These are phyloP conservation scores for Ogataea philodendri DNA, from an alignment of 805 yeast genomes.

Conservation along the genomic window DNA sequence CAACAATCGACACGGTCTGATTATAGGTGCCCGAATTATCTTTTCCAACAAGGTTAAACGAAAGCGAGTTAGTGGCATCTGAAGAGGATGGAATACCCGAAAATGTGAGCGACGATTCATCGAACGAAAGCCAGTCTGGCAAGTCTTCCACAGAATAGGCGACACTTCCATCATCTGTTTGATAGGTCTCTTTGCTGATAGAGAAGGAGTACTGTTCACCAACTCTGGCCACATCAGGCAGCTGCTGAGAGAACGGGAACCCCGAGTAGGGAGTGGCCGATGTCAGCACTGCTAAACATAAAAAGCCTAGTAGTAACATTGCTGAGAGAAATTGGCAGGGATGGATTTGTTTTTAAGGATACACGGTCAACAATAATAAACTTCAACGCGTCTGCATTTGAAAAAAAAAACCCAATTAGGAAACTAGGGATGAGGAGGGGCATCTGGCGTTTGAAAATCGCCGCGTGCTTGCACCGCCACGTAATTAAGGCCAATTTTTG, in stretches of 20 bases:
- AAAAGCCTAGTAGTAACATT: constrained; percentile 10
- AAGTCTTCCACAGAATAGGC: constrained; percentile 53
- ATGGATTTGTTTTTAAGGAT: constrained; percentile 8
- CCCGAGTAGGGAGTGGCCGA: constrained; percentile 55
- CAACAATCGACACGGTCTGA: constrained; percentile 55
- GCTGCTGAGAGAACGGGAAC: constrained; percentile 79
- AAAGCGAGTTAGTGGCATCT: constrained; percentile 45
- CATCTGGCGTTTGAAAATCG: neutral
- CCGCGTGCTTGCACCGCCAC: neutral
- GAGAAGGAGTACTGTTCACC: constrained; percentile 60
- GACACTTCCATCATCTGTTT: constrained; percentile 44
- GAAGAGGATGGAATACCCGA: constrained; percentile 60
- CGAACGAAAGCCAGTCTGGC: constrained; percentile 82
- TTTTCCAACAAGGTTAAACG: constrained; percentile 58
- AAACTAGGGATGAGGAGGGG: constrained; percentile 4
- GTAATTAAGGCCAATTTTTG: too few species aligned
- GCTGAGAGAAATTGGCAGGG: constrained; percentile 11
- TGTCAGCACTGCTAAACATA: constrained; percentile 9
- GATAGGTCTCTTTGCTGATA: constrained; percentile 68
- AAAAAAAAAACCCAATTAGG: constrained; percentile 6
- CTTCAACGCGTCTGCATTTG: constrained; percentile 8
- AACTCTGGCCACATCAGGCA: constrained; percentile 83
- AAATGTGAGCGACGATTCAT: constrained; percentile 55
- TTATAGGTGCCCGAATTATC: constrained; percentile 57
- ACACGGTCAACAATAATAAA: constrained; percentile 9